Evolutionary conservation across 148 eudicot genomes (phyloP).

Genomic region (Rhododendron williamsianum): DNA sequence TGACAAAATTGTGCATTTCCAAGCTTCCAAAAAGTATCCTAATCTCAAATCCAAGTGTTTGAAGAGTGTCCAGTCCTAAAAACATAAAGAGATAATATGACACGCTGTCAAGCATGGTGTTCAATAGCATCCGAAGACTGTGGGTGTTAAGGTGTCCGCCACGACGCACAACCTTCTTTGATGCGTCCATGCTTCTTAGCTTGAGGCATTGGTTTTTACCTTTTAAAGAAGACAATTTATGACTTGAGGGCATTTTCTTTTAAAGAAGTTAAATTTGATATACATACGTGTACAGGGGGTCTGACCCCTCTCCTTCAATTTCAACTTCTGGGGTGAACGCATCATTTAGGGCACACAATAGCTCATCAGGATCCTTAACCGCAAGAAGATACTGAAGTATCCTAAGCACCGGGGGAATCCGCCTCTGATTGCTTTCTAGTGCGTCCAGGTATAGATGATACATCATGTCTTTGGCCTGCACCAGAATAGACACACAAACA

Average conservation of each 20-base stretch:
- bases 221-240: background rate
- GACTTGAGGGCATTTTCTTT: background rate
- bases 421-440: constrained; percentile 68
- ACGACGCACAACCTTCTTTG: background rate
- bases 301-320: constrained; percentile 59
- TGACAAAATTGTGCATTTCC: background rate
- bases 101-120: background rate
- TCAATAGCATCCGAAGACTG: background rate
- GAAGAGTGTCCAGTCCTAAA: background rate
- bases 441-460: constrained; percentile 73
- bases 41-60: background rate
- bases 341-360: constrained; percentile 54
- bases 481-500: background rate
- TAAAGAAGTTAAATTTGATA: background rate
- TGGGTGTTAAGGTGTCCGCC: background rate
- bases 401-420: constrained; percentile 73
- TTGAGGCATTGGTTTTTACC: background rate
- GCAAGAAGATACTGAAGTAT: constrained; percentile 73
- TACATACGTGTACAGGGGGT: constrained; percentile 77
- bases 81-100: background rate
- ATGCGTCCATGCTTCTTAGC: background rate
- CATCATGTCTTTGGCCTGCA: constrained; percentile 77
- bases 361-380: constrained; percentile 82
- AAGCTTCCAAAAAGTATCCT: background rate
- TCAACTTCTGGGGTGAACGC: constrained; percentile 93